Percentiles rank a stretch among this genome's conserved stretches.
Conservation (phyloP, 2,329 filamentous ascomycete genomes). For the Ophiostoma himal-ulmi region DNA sequence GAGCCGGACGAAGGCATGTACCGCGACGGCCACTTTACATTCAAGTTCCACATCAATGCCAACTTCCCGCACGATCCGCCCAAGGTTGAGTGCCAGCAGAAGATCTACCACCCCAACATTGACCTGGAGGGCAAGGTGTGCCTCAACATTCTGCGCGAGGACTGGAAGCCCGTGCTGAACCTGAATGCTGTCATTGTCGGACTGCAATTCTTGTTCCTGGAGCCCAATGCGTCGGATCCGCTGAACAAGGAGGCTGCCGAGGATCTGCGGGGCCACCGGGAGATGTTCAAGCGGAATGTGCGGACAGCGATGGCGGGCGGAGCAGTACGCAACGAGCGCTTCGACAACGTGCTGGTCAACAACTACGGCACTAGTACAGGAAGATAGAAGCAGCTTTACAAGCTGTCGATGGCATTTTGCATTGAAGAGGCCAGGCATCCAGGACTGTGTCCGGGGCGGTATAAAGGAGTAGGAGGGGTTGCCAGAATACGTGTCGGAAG, state of each 20-base stretch:
- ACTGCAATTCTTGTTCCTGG: conserved; percentile 92
- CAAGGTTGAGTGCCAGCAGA: conserved; percentile 94
- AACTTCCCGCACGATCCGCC: conserved; percentile 97
- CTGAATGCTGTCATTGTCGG: conserved; percentile 97
- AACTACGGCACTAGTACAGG: background rate
- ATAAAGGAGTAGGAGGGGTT: background rate
- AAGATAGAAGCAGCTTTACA: background rate
- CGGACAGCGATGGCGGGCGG: conserved; percentile 77
- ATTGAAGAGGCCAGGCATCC: background rate
- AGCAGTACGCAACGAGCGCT: conserved; percentile 62
- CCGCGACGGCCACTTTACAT: conserved; percentile 79
- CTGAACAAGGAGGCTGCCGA: conserved; percentile 97
- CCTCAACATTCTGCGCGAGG: conserved; percentile 91
- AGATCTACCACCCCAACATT: conserved; percentile 99
- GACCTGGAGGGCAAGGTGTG: conserved; percentile 97
- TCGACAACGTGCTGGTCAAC: conserved; percentile 61
- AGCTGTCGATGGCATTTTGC: background rate
- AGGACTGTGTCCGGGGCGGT: background rate
- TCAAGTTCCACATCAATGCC: conserved; percentile 86
- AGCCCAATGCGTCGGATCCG: conserved; percentile 95
- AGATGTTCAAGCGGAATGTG: conserved; percentile 89
- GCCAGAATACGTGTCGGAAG: too few species aligned
- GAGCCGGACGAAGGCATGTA: conserved; percentile 84
- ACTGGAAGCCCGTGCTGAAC: conserved; percentile 98
- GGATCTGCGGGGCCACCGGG: conserved; percentile 77